Conservation (phyloP, 129 eudicot genomes). For the Chrysanthemum seticuspe region DNA sequence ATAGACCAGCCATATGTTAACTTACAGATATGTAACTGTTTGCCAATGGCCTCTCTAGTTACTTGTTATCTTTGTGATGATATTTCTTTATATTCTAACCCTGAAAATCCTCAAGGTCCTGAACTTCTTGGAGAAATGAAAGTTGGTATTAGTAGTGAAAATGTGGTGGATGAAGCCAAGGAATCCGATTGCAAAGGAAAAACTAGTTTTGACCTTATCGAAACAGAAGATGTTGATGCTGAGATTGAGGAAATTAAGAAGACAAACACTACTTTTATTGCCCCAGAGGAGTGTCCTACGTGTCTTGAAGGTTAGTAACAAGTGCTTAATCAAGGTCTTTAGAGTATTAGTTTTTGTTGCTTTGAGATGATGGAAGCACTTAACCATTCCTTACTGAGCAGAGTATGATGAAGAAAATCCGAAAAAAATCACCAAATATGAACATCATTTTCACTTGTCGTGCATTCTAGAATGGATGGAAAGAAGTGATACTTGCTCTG, state of each 20-base stretch:
- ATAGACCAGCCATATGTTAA: too few species aligned
- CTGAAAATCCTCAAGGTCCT: conserved; percentile 37
- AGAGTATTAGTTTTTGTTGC: too few species aligned
- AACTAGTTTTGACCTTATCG: neutral
- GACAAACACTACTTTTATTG: conserved; percentile 35
- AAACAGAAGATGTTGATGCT: conserved; percentile 46
- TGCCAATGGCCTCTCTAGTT: too few species aligned
- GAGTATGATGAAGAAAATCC: too few species aligned
- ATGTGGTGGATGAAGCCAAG: conserved; percentile 28
- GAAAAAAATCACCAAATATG: too few species aligned
- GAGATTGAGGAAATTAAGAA: conserved; percentile 65
- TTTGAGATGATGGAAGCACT: too few species aligned
- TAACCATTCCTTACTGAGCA: too few species aligned
- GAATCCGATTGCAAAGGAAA: conserved; percentile 24
- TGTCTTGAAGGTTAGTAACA: conserved; percentile 82
- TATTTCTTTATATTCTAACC: neutral
- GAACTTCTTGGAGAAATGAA: conserved; percentile 38
- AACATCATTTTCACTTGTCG: too few species aligned
- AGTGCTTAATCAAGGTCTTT: conserved; percentile 2
- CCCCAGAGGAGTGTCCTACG: conserved; percentile 84
- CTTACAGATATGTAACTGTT: too few species aligned
- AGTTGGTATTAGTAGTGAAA: conserved; percentile 30
- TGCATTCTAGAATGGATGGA: too few species aligned
- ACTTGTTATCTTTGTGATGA: too few species aligned
- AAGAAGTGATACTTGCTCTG: too few species aligned